phyloP scores from a whole-genome alignment of 257 asterid species.

The Jacaranda mimosifolia region DNA sequence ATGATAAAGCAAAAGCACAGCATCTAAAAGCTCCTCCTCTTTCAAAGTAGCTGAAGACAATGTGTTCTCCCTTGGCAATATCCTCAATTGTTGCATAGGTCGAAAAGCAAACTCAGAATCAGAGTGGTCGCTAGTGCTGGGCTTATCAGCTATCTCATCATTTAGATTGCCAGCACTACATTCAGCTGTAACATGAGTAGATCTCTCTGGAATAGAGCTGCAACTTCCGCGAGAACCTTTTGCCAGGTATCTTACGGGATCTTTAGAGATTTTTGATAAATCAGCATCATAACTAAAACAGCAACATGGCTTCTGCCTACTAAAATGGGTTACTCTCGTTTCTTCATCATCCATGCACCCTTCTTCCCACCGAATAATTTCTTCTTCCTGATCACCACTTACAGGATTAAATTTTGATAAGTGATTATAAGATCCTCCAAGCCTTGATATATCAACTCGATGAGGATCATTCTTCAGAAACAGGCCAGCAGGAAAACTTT shows the following conservation, averaged over 20 bases:
- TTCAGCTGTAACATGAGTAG: constrained; percentile 83
- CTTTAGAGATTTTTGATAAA: constrained; percentile 61
- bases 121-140: constrained; percentile 90
- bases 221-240: constrained; percentile 81
- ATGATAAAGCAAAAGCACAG: constrained; percentile 89
- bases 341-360: constrained; percentile 90
- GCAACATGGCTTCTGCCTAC: constrained; percentile 89
- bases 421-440: constrained; percentile 91
- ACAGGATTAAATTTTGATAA: constrained; percentile 67
- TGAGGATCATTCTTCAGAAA: constrained; percentile 87
- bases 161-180: constrained; percentile 78
- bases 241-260: constrained; percentile 53
- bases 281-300: constrained; percentile 76
- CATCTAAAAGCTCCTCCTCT: constrained; percentile 97
- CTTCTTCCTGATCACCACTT: constrained; percentile 62
- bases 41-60: constrained; percentile 78
- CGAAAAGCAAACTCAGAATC: constrained; percentile 79
- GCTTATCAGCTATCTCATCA: constrained; percentile 88
- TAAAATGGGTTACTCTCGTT: constrained; percentile 72
- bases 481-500: constrained; percentile 77
- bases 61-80: constrained; percentile 62
- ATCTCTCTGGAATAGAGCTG: constrained; percentile 77
- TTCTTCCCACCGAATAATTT: constrained; percentile 92
- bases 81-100: constrained; percentile 74
- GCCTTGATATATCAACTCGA: constrained; percentile 84